Evolutionary conservation across 2,329 filamentous ascomycete species (phyloP), one percentile per base, ranked within the genome.

Genomic region (Nothophaeocryptopus gaeumannii): DNA sequence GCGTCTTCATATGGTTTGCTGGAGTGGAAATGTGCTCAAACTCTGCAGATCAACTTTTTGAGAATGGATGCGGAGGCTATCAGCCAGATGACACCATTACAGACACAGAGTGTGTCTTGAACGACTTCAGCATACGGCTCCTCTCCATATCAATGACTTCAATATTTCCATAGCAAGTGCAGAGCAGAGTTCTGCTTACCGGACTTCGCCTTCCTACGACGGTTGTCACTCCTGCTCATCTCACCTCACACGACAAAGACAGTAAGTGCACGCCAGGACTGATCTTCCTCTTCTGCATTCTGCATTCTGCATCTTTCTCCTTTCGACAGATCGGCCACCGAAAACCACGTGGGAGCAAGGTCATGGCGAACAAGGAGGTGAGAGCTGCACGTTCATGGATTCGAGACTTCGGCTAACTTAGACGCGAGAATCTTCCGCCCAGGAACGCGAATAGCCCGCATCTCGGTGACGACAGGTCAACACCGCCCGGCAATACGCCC

Each of bases 311-410:
- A 26, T 26, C 20, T 26, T 26, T 26, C 20, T 26, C 20, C 20
- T 26, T 26, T 26, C 20, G 20, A 26, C 20, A 26, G 20, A 26
- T 26, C 20, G 20, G 20, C 20, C 20, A 4, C 20, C 20, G 20
- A 26, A 26, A 26, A 26, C 20, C 20, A 26, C 20, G 20, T 26
- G 20, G 20, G 20, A 26, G 20, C 20, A 26, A 26, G 20, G 20
- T 13, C 29, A 65, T 65, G 63, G 57, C 61, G 41, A 58, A 61
- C 53, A 65, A 65, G 49, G 63, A 65, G 56, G 63, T 59, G 46
- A 49, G 50, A n/a, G 7, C 9, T 34, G 14, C 11, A 34, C 16
- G 31, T 15, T 20, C 41, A 30, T 33, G 35, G 13, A 29, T n/a
- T 15, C n/a, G 10, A 45, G 26, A 10, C 37, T 32, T 14, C 12